Conservation (phyloP, 768 basidiomycete genomes). For the Boletus patriciae region DNA sequence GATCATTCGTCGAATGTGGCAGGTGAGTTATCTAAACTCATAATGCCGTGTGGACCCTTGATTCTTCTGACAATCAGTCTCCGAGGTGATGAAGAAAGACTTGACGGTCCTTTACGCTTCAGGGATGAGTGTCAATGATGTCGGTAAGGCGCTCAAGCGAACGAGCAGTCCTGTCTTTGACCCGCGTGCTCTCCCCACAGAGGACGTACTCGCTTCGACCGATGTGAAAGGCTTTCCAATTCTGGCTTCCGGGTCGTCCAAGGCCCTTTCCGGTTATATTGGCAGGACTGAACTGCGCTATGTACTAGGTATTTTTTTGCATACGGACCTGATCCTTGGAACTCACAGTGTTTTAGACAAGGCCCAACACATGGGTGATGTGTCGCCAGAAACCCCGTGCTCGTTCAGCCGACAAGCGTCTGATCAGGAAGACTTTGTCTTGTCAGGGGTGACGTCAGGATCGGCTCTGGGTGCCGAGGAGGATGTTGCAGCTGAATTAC, state of each 20-base stretch:
- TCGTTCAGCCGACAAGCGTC: constrained; percentile 56
- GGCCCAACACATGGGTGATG: constrained; percentile 60
- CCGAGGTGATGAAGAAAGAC: constrained; percentile 86
- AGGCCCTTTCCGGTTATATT: constrained; percentile 82
- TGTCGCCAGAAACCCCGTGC: constrained; percentile 67
- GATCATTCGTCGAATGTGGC: constrained; percentile 90
- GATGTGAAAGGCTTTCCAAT: constrained; percentile 92
- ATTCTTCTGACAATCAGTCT: constrained; percentile 50
- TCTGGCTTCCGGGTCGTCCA: constrained; percentile 58
- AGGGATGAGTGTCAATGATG: constrained; percentile 73
- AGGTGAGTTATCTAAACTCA: constrained; percentile 49
- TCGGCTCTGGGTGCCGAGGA: constrained; percentile 63
- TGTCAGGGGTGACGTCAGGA: constrained; percentile 44
- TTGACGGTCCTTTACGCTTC: constrained; percentile 68
- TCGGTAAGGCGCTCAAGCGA: constrained; percentile 56
- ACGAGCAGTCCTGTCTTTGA: constrained; percentile 2
- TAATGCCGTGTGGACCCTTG: constrained; percentile 4
- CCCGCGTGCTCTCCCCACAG: constrained; percentile 39
- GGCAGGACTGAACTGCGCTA: constrained; percentile 81
- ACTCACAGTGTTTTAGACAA: constrained; percentile 52
- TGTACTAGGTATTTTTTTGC: constrained; percentile 64
- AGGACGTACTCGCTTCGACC: constrained; percentile 66
- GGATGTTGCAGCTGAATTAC: constrained; percentile 63
- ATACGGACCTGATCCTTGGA: not conserved
- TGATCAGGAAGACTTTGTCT: constrained; percentile 51